Evolutionary conservation across 371 early-diverging fungal species (phyloP), one percentile per base, ranked within the genome.

Genomic region (Mortierella sp.): DNA sequence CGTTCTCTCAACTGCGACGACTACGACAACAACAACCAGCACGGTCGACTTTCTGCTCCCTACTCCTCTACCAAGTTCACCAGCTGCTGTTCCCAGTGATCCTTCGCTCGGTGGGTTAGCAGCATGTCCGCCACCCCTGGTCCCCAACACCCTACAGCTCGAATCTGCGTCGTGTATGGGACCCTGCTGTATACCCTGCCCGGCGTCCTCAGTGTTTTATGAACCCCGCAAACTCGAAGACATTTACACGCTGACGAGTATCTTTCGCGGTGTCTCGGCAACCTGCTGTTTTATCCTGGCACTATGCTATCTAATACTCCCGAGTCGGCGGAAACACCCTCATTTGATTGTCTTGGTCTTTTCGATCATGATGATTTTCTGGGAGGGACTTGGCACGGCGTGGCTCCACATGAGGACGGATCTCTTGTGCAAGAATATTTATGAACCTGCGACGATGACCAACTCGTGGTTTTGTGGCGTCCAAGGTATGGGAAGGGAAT

Each of bases 401-500:
- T 86, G 87, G 87, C 38, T 82, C 21, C 75, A 70, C 48, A 74
- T 72, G 56, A 79, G 63, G 44, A 70, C 79, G 10, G 70, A 76
- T 35, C 41, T 86, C 16, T 27, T 82, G 46, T 86, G 87, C 71
- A 68, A 80, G 29, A 86, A 41, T 35, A 68, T 44, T 0, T 77
- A 74, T 21, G 87, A 86, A 70, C 70, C 75, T 27, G 74, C 87
- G 0, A 80, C 77, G 24, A 82, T 86, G 80, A 29, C 80, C 44
- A 86, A 86, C 48, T 86, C 87, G 6, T 77, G 73, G 78, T 38
- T 86, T n/a, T 86, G 87, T 21, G 87, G 87, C 21, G 29, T 86
- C 5, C 87, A 86, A 82, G 87, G 85, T 84, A 81, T 21, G 14
- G 21, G 4, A 48, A 11, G 46, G 16, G 54, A 51, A 18, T 16